Base-by-base conservation (phyloP, 2,329 filamentous ascomycete species). In the Pyrenophora tritici-repentis region DNA sequence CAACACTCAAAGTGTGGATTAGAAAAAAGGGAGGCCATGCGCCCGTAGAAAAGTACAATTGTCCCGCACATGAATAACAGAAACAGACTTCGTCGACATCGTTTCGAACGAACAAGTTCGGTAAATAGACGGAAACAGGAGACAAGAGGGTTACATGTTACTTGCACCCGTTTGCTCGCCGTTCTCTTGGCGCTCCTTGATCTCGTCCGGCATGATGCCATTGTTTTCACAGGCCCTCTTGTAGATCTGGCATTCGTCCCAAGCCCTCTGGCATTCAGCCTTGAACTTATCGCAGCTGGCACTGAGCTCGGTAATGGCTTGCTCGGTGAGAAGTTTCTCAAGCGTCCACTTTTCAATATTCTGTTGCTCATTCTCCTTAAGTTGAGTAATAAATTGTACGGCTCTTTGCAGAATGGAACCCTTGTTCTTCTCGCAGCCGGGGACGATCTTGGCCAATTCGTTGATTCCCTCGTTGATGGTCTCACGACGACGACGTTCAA, bases 391-490 rank as follows among this genome's bases (percentile, higher is more conserved):
- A 78, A 96, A 97, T 58, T 91, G 87, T 8, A 97, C 93, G 0
- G 94, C 91, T 29, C 93, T 90, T 71, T 95, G 90, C 32, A 99
- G 80, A 59, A 99, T 97, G 2, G 91, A 95, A 0, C 94, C 94
- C 76, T 99, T 99, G 80, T 99, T 97, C 81, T 97, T 99, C 76
- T 99, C 94, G 67, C 93, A 97, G 12, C 91, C 91, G 0, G 94
- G 94, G 0, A 99, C 94, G 61, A 99, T 96, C 78, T 97, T 97
- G 62, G 93, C 90, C 24, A 99, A 84, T 75, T 97, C 94, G 69
- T 97, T 97, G 65, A 99, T 99, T 42, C 94, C 94, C 76, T 99
- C 94, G 62, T 99, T 99, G 73, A 99, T 99, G 0, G 94, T 97
- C 76, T 99, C 94, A 58, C 94, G 90, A 37, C 94, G 91, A 52